Evolutionary conservation across 2,329 filamentous ascomycete species (phyloP).

Genomic region (Byssothecium circinans): DNA sequence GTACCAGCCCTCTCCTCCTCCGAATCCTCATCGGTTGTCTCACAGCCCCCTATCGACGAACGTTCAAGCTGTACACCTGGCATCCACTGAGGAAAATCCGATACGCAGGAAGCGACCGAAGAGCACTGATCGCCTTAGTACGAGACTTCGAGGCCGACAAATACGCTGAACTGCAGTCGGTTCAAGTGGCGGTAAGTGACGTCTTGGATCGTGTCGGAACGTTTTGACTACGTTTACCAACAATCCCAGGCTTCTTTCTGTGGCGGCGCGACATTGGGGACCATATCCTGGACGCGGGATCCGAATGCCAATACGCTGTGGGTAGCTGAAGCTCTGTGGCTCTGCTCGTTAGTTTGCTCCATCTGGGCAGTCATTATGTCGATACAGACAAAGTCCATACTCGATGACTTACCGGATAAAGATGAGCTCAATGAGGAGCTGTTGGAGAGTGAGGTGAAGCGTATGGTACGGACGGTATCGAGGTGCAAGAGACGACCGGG

Average conservation of each 20-base stretch:
- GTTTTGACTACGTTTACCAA: background rate
- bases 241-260: constrained; percentile 28
- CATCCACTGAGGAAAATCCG: constrained; percentile 25
- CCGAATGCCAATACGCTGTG: constrained; percentile 19
- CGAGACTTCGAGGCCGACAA: constrained; percentile 31
- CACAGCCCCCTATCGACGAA: constrained; percentile 31
- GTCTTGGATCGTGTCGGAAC: background rate
- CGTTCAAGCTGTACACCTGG: constrained; percentile 37
- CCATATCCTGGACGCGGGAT: constrained; percentile 24
- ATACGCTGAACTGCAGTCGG: constrained; percentile 29
- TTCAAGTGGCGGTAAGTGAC: constrained; percentile 28
- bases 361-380: constrained; percentile 35
- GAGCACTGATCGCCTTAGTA: constrained; percentile 17
- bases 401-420: constrained; percentile 28
- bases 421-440: constrained; percentile 20
- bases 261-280: constrained; percentile 26
- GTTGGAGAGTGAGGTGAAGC: constrained; percentile 22
- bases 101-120: constrained; percentile 20
- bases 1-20: background rate
- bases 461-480: constrained; percentile 23
- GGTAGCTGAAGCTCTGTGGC: constrained; percentile 27
- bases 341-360: constrained; percentile 26
- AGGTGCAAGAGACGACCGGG: constrained; percentile 26
- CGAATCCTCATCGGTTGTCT: constrained; percentile 11
- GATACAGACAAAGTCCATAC: constrained; percentile 30